A percentile compares a stretch with the other conserved stretches of the same genome.
phyloP scores from a whole-genome alignment of 768 basidiomycete genomes.

The Scleroderma bovista region DNA sequence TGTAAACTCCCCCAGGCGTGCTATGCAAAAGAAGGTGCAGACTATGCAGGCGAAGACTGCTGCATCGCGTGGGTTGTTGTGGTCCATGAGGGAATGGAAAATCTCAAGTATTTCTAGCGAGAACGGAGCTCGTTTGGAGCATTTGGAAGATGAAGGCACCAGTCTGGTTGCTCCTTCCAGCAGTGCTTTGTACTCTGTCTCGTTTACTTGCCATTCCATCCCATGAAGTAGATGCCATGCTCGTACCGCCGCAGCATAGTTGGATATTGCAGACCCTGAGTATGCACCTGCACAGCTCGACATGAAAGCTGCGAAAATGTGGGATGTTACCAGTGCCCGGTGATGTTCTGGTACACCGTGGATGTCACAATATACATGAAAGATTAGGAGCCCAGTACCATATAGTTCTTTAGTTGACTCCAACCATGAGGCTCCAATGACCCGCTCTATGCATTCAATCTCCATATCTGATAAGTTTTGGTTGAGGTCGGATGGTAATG shows the following conservation, averaged over 20 bases:
- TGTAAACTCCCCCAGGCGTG: conserved; percentile 35
- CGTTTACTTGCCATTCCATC: conserved; percentile 25
- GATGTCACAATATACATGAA: conserved; percentile 38
- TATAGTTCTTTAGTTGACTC: conserved; percentile 30
- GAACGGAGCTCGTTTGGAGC: conserved; percentile 27
- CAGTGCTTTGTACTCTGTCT: conserved; percentile 19
- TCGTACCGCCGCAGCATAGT: conserved; percentile 33
- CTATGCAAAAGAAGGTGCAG: conserved; percentile 31
- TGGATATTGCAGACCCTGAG: conserved; percentile 27
- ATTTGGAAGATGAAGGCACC: conserved; percentile 12
- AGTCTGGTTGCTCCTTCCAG: conserved; percentile 11
- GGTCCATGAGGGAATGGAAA: conserved; percentile 16
- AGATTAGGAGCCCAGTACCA: conserved; percentile 30
- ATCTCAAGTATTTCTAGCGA: conserved; percentile 8
- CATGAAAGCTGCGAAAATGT: conserved; percentile 26
- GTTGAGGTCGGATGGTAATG: neutral
- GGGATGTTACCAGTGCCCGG: conserved; percentile 21
- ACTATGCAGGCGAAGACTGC: conserved; percentile 20
- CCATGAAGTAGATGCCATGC: conserved; percentile 47
- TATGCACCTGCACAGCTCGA: conserved; percentile 28
- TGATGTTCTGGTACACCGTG: conserved; percentile 25
- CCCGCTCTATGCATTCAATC: conserved; percentile 12
- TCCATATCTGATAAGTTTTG: neutral
- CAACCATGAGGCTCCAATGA: conserved; percentile 23
- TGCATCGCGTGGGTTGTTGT: conserved; percentile 24